Evolutionary conservation across 106 monocot genomes (phyloP).

Genomic region (Gastrodia elata): DNA sequence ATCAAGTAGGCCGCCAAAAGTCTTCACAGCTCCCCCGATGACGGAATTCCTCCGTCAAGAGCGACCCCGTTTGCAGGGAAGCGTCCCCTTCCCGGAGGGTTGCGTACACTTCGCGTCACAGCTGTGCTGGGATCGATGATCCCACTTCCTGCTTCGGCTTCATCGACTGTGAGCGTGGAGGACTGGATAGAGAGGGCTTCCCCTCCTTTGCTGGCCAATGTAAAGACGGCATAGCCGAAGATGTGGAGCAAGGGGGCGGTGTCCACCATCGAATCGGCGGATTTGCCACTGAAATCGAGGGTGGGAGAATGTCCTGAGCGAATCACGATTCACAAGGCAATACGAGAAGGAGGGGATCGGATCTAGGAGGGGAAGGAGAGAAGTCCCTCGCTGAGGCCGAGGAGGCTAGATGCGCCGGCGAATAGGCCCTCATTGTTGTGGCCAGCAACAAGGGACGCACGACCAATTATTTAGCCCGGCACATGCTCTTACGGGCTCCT

Average conservation of each 20-base stretch:
- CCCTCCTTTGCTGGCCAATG: conserved; percentile 63
- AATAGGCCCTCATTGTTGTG: conserved; percentile 83
- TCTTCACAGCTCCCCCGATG: conserved; percentile 36
- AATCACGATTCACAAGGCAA: conserved; percentile 81
- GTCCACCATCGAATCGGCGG: conserved; percentile 9
- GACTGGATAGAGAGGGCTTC: conserved; percentile 46
- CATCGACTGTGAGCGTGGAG: conserved; percentile 47
- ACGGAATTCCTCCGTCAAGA: conserved; percentile 51
- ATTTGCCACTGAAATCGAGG: conserved; percentile 35
- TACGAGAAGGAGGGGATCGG: conserved; percentile 53
- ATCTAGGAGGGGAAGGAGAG: conserved; percentile 77
- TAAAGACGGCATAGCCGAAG: conserved; percentile 64
- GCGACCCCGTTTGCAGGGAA: conserved; percentile 35
- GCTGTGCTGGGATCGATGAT: conserved; percentile 85
- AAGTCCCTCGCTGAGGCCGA: conserved; percentile 60
- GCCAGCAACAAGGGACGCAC: conserved; percentile 68
- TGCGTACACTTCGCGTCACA: conserved; percentile 51
- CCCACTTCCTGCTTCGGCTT: conserved; percentile 45
- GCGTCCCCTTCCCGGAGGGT: conserved; percentile 64
- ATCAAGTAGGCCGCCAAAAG: conserved; percentile 78
- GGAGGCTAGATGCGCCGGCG: conserved; percentile 65
- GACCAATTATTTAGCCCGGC: no score
- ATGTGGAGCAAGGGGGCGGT: conserved; percentile 57
- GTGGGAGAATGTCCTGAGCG: conserved; percentile 43
- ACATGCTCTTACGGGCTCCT: no score